phyloP scores from a whole-genome alignment of 129 eudicot genomes.

The Pulicaria dysenterica region DNA sequence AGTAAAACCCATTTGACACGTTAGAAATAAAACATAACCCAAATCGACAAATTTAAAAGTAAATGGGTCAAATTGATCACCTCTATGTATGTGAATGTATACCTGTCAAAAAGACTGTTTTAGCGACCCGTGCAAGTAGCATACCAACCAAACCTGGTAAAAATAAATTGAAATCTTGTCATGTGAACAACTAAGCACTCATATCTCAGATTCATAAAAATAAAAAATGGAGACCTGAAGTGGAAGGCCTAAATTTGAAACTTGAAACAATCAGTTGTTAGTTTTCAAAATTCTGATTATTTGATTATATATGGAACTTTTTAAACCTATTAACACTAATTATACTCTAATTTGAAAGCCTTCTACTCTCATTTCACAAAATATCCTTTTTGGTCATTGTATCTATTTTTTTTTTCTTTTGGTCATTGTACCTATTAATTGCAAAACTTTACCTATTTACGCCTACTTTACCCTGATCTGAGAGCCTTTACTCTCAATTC shows the following conservation, averaged over 20 bases:
- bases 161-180: constrained; percentile 29
- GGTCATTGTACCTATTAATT: background rate
- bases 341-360: background rate
- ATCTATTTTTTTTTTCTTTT: background rate
- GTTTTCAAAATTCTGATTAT: no score
- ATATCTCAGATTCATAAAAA: constrained; percentile 21
- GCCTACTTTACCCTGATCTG: no score
- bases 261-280: background rate
- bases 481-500: no score
- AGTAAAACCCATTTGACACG: no score
- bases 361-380: background rate
- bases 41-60: no score
- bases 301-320: no score
- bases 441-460: no score
- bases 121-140: constrained; percentile 83
- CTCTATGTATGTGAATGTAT: constrained; percentile 2
- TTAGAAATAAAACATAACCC: no score
- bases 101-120: constrained; percentile 78
- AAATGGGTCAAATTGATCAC: background rate
- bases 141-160: constrained; percentile 87
- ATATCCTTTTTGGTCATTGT: background rate
- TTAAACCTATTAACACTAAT: background rate
- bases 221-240: constrained; percentile 17
- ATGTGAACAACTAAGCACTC: background rate
- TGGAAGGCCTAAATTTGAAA: background rate